These are phyloP conservation scores for Wickerhamomyces xylosicus DNA, from an alignment of 805 yeast species.

Conservation along the genomic window DNA sequence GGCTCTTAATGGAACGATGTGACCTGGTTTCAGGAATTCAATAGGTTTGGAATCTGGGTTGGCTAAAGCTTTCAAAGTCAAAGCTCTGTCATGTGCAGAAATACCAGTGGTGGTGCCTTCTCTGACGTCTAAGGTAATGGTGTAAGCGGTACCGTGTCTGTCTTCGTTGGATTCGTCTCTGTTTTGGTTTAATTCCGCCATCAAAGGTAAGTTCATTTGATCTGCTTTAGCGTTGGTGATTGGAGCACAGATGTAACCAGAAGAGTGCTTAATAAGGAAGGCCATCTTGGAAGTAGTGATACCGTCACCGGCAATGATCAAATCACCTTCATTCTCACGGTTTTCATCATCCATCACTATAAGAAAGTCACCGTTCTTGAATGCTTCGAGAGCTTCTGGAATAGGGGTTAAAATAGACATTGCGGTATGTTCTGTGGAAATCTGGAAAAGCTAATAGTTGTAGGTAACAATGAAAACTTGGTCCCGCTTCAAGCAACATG, in stretches of 20 bases:
- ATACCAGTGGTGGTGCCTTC: constrained; percentile 96
- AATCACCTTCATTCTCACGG: constrained; percentile 96
- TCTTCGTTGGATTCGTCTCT: constrained; percentile 36
- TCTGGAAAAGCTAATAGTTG: background rate
- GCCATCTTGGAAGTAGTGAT: constrained; percentile 86
- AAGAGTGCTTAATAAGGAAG: constrained; percentile 74
- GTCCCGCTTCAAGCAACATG: too few species aligned
- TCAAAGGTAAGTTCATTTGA: constrained; percentile 64
- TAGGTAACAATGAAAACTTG: too few species aligned
- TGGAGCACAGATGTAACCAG: constrained; percentile 94
- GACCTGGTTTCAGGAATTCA: constrained; percentile 89
- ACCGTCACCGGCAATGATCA: constrained; percentile 83
- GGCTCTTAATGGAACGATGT: constrained; percentile 86
- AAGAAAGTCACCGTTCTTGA: constrained; percentile 47
- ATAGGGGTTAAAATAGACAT: constrained; percentile 36
- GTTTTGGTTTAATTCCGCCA: constrained; percentile 25
- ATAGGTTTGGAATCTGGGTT: constrained; percentile 40
- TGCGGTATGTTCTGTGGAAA: background rate
- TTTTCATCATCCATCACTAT: constrained; percentile 96
- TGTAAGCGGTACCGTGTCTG: constrained; percentile 94
- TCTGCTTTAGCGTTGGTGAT: constrained; percentile 72
- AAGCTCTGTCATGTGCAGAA: constrained; percentile 86
- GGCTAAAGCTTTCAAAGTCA: constrained; percentile 70
- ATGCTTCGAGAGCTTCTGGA: constrained; percentile 65
- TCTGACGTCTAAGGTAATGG: constrained; percentile 78